Percentiles rank a stretch among this genome's conserved stretches.
Evolutionary conservation across 495 filamentous ascomycete genomes (phyloP).

Genomic region (Hypoxylon perforatum): DNA sequence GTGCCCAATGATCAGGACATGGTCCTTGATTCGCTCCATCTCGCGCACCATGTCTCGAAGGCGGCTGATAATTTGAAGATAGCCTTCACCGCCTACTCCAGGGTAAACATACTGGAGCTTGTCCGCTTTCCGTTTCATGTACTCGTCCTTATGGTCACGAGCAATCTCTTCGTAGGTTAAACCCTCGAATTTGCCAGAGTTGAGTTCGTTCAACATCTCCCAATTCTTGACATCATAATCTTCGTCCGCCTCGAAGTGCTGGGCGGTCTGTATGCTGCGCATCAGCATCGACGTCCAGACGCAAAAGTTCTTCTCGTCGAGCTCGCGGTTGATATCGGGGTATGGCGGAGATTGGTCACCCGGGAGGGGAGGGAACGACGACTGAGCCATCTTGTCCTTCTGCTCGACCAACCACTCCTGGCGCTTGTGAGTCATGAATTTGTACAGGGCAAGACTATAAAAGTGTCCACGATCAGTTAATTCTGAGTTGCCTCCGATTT

Average conservation of each 20-base stretch:
- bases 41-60: constrained; percentile 96
- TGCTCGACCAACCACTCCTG: constrained; percentile 81
- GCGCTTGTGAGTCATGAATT: constrained; percentile 80
- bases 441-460: constrained; percentile 78
- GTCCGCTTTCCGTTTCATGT: constrained; percentile 74
- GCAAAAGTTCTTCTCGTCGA: constrained; percentile 88
- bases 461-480: constrained; percentile 77
- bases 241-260: constrained; percentile 90
- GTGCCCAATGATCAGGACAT: constrained; percentile 90
- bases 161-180: constrained; percentile 93
- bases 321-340: constrained; percentile 75
- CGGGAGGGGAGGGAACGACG: constrained; percentile 81
- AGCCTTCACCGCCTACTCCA: constrained; percentile 93
- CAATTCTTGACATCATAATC: constrained; percentile 97
- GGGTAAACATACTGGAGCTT: constrained; percentile 96
- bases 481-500: constrained; percentile 86
- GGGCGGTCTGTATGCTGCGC: constrained; percentile 82
- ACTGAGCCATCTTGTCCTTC: constrained; percentile 73
- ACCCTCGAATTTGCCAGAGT: constrained; percentile 91
- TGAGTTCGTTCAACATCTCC: constrained; percentile 97
- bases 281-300: constrained; percentile 98
- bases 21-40: constrained; percentile 95
- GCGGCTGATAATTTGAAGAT: constrained; percentile 95
- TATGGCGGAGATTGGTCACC: constrained; percentile 96
- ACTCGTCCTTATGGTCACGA: constrained; percentile 78